Percentiles rank a stretch among this genome's conserved stretches.
Evolutionary conservation across 179 eudicot genomes (phyloP).

Genomic region (Silene coronaria): DNA sequence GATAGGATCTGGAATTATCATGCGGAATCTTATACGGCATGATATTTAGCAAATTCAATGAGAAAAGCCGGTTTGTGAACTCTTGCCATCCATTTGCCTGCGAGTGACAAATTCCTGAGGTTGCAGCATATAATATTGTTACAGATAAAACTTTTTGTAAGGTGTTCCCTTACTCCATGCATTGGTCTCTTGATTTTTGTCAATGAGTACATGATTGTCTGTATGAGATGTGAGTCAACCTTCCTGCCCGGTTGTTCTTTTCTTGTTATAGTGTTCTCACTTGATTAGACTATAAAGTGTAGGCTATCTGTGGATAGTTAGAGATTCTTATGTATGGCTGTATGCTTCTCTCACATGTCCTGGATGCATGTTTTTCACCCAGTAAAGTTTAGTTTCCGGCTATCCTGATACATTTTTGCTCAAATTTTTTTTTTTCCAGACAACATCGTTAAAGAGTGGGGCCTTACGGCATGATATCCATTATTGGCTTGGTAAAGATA

Average conservation of each 20-base stretch:
- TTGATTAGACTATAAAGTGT: neutral
- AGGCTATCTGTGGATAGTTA: constrained; percentile 5
- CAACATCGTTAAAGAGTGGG: constrained; percentile 74
- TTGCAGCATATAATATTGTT: no score
- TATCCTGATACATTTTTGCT: neutral
- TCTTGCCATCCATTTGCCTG: no score
- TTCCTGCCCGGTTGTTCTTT: neutral
- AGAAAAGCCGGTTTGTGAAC: no score
- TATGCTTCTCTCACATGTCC: neutral
- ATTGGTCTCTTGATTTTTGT: neutral
- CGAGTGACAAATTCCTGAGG: no score
- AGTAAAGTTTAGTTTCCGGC: neutral
- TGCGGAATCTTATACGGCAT: no score
- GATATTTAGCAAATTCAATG: no score
- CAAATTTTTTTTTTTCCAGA: constrained; percentile 36
- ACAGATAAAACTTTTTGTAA: no score
- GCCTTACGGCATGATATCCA: constrained; percentile 82
- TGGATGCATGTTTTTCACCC: neutral
- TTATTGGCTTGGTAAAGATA: constrained; percentile 98
- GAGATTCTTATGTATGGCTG: neutral
- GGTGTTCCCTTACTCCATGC: no score
- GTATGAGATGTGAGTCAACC: neutral
- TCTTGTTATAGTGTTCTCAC: neutral
- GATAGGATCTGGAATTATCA: no score
- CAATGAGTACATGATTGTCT: neutral